phyloP scores from a whole-genome alignment of 768 basidiomycete species.

The Lactarius hatsudake region DNA sequence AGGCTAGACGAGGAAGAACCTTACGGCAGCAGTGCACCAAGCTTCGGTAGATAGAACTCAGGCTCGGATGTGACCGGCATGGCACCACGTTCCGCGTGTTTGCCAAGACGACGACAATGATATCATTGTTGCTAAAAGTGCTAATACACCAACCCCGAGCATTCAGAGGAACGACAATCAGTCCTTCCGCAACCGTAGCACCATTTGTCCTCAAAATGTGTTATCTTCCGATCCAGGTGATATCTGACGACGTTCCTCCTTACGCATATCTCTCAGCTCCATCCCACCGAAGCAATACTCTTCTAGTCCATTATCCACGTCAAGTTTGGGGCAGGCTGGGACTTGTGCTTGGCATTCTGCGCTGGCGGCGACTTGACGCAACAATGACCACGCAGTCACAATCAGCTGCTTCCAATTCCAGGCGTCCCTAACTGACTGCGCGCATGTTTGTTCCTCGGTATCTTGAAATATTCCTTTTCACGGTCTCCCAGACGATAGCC shows the following conservation, averaged over 20 bases:
- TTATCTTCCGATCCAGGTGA: conserved; percentile 14
- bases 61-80: conserved; percentile 19
- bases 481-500: not conserved
- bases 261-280: conserved; percentile 6
- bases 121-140: conserved; percentile 13
- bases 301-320: conserved; percentile 6
- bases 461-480: conserved; percentile 14
- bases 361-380: conserved; percentile 13
- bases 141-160: not conserved
- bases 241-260: not conserved
- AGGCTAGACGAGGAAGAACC: no score
- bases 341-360: conserved; percentile 10
- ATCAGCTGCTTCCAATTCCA: not conserved
- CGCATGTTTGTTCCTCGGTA: conserved; percentile 11
- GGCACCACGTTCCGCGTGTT: conserved; percentile 1
- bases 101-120: conserved; percentile 2
- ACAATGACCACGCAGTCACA: conserved; percentile 11
- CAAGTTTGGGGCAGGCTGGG: conserved; percentile 10
- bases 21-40: no score
- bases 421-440: not conserved
- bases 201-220: conserved; percentile 16
- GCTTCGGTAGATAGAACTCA: no score
- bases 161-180: no score
- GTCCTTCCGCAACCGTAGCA: conserved; percentile 27
- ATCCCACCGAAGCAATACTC: not conserved